Base-by-base conservation (phyloP, 768 basidiomycete species). In the Cystobasidium tubakii region DNA sequence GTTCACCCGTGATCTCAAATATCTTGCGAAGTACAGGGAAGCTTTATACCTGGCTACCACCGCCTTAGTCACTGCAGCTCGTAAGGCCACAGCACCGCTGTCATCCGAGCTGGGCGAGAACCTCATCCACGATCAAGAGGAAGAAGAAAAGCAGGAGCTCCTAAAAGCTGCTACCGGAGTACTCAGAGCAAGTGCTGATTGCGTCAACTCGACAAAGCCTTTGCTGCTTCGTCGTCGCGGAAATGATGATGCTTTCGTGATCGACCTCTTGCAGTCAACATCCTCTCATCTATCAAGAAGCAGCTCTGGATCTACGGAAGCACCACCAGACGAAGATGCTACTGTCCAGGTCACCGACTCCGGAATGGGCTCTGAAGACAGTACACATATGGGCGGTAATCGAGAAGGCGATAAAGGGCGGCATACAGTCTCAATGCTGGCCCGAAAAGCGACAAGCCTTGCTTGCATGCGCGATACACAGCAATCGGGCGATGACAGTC, bases 91-190 rank as follows among this genome's bases (percentile, higher is more conserved):
- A 10, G 81, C 83, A 21, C 81, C 83, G 1, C 19, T 60, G 15
- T 10, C 43, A 13, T 0, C 31, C 13, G 64, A 66, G 27, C 25
- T 17, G 82, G 75, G 84, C 29, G 83, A 84, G 4, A 84, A 23
- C 6, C 6, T 36, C 27, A 36, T 71, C 4, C 81, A 84, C 0
- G 90, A 92, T 13, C 66, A 64, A n/a, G 82, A 82, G 82, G 94
- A 97, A 76, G 86, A 88, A 62, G 91, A 94, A 80, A 91, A 90
- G 81, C 85, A 86, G 67, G 83, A 84, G 0, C 82, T 96, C 66
- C 84, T 97, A 75, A 86, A 88, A 70, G 88, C 88, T n/a, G 92
- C 94, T 10, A 96, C 95, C 3, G 86, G 86, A 60, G 90, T 93
- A 4, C 83, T 94, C 73, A 90, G 91, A 79, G 88, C 90, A 31